Evolutionary conservation across 148 eudicot species (phyloP).

Genomic region (Chenopodium formosanum): DNA sequence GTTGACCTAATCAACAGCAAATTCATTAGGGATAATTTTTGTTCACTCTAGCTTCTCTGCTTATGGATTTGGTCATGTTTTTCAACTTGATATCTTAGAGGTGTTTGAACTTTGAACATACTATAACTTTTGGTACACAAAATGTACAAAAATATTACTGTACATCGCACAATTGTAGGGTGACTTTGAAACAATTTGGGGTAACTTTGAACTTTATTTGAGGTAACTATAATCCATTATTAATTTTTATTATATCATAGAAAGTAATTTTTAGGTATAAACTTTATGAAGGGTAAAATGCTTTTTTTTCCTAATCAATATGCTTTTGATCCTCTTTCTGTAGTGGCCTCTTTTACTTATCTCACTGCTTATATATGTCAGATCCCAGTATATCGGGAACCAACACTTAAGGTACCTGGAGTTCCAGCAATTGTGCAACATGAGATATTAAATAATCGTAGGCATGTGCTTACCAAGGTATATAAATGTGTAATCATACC

Average conservation of each 20-base stretch:
- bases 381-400: conserved; percentile 80
- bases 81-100: background rate
- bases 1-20: background rate
- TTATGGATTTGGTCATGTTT: background rate
- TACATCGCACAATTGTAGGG: too few species aligned
- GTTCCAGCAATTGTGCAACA: conserved; percentile 84
- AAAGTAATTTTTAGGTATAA: too few species aligned
- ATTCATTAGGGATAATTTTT: background rate
- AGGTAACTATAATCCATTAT: too few species aligned
- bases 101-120: too few species aligned
- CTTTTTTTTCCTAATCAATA: conserved; percentile 30
- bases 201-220: too few species aligned
- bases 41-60: background rate
- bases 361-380: conserved; percentile 28
- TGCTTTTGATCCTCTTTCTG: conserved; percentile 18
- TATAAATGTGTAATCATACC: conserved; percentile 8
- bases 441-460: conserved; percentile 84
- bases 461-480: conserved; percentile 96
- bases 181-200: too few species aligned
- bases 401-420: conserved; percentile 67
- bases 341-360: conserved; percentile 1
- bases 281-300: too few species aligned
- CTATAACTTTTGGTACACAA: too few species aligned
- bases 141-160: too few species aligned
- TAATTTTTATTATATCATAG: too few species aligned